Evolutionary conservation across 768 basidiomycete genomes (phyloP).

Genomic region (Naganishia vishniacii): DNA sequence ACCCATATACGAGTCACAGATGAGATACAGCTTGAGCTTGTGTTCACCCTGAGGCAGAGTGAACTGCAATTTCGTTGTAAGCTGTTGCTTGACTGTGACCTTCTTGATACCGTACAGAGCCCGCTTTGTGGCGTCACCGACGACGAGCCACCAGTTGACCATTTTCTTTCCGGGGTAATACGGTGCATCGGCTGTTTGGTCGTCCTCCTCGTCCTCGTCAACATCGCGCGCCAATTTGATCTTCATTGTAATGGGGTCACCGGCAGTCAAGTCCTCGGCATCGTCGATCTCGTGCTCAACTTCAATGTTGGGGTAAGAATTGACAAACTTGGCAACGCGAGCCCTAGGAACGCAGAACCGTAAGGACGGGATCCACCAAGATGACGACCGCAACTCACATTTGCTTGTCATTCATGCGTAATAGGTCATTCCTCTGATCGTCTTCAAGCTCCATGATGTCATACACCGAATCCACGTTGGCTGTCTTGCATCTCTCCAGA

Average conservation of each 20-base stretch:
- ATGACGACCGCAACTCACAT: conserved; percentile 59
- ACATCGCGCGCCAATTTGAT: conserved; percentile 74
- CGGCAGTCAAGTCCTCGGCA: conserved; percentile 78
- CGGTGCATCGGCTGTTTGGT: conserved; percentile 84
- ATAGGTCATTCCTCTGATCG: conserved; percentile 68
- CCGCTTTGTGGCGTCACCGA: conserved; percentile 67
- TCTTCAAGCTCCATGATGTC: conserved; percentile 99
- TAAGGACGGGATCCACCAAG: too few species aligned
- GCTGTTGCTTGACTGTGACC: conserved; percentile 64
- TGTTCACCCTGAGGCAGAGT: conserved; percentile 79
- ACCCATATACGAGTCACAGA: conserved; percentile 82
- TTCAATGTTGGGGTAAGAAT: conserved; percentile 94
- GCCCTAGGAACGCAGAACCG: conserved; percentile 54
- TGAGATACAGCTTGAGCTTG: conserved; percentile 75
- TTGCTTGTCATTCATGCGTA: conserved; percentile 77
- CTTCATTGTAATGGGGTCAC: conserved; percentile 72
- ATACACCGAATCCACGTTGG: conserved; percentile 80
- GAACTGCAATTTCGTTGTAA: conserved; percentile 84
- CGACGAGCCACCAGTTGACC: conserved; percentile 95
- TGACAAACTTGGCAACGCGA: conserved; percentile 92
- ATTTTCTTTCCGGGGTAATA: conserved; percentile 86
- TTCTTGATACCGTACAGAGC: conserved; percentile 82
- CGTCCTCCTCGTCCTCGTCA: conserved; percentile 57
- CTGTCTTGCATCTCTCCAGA: conserved; percentile 74
- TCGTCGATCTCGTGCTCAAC: conserved; percentile 74